These are phyloP conservation scores for Pilasporangium apinafurcum DNA, from an alignment of 352 stramenopile genomes.

Conservation along the genomic window DNA sequence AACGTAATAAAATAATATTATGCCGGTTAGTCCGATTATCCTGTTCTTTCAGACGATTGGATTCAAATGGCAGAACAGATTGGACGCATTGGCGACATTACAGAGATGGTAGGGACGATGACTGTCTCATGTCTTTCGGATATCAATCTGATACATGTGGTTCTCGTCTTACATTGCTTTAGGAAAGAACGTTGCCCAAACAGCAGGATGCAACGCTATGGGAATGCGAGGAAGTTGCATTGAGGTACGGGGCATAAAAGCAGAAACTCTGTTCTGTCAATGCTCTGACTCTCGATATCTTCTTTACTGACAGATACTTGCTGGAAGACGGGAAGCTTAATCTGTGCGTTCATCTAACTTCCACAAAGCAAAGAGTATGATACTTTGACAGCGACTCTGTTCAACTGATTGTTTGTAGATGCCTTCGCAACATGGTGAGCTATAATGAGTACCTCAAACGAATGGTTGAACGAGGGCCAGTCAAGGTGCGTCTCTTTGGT, in stretches of 20 bases:
- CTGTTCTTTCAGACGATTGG: slow-evolving; percentile 85
- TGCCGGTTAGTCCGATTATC: slow-evolving; percentile 67
- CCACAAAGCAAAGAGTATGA: not conserved
- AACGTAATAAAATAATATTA: not conserved
- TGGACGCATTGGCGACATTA: slow-evolving; percentile 83
- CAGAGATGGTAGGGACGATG: slow-evolving; percentile 54
- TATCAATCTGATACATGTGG: not conserved
- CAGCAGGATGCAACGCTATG: slow-evolving; percentile 84
- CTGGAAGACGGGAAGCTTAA: slow-evolving; percentile 91
- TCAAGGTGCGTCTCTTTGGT: slow-evolving; percentile 34
- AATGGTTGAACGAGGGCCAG: slow-evolving; percentile 48
- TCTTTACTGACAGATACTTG: slow-evolving; percentile 47
- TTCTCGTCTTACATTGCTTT: not conserved
- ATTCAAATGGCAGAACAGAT: slow-evolving; percentile 87
- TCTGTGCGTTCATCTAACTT: slow-evolving; percentile 28
- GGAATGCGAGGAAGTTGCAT: slow-evolving; percentile 86
- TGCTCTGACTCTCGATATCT: not conserved
- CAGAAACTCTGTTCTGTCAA: not conserved
- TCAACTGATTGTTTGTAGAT: slow-evolving; percentile 23
- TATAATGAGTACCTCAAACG: slow-evolving; percentile 78
- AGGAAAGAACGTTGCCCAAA: slow-evolving; percentile 77
- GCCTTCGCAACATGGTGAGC: slow-evolving; percentile 74
- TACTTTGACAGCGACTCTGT: too few relatives aligned
- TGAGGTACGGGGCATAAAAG: slow-evolving; percentile 29
- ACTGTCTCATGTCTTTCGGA: not conserved